A percentile compares a stretch with the other conserved stretches of the same genome.
These are phyloP conservation scores for Solanum appendiculatum DNA, from an alignment of 257 asterid species.

Conservation along the genomic window DNA sequence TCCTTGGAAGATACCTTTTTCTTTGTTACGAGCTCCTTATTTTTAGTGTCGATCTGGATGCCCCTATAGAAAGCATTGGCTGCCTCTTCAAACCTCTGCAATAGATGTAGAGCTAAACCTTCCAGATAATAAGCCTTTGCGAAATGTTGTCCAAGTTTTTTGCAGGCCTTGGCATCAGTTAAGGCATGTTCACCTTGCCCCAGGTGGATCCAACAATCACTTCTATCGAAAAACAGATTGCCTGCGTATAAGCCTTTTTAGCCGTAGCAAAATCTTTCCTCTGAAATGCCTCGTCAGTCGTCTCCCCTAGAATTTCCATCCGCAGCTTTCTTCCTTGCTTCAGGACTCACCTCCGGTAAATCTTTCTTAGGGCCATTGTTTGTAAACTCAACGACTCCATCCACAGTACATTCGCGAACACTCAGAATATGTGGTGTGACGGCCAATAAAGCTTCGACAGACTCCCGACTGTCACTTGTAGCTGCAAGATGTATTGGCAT, in stretches of 20 bases:
- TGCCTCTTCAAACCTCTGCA: constrained; percentile 88
- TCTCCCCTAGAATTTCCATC: constrained; percentile 84
- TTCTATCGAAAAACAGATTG: constrained; percentile 79
- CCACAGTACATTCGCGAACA: constrained; percentile 50
- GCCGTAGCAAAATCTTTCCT: constrained; percentile 56
- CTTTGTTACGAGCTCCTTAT: constrained; percentile 70
- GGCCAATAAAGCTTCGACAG: constrained; percentile 62
- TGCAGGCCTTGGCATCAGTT: constrained; percentile 73
- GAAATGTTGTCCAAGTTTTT: constrained; percentile 89
- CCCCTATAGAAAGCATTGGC: constrained; percentile 92
- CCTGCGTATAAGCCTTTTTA: constrained; percentile 87
- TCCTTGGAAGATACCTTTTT: no score
- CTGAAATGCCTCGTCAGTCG: constrained; percentile 74
- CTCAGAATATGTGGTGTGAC: constrained; percentile 32
- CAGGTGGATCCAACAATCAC: constrained; percentile 76
- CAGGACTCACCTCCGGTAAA: constrained; percentile 68
- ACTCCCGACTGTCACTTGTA: constrained; percentile 46
- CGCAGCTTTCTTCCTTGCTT: constrained; percentile 67
- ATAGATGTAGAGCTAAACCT: constrained; percentile 77
- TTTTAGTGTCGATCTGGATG: constrained; percentile 67
- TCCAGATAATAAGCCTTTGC: constrained; percentile 86
- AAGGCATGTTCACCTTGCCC: constrained; percentile 90
- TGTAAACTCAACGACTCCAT: background rate
- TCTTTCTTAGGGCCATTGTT: constrained; percentile 20
- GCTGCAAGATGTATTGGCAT: constrained; percentile 86